Conservation (phyloP, 1,139 yeast species). For the Blastobotrys petasosporus region DNA sequence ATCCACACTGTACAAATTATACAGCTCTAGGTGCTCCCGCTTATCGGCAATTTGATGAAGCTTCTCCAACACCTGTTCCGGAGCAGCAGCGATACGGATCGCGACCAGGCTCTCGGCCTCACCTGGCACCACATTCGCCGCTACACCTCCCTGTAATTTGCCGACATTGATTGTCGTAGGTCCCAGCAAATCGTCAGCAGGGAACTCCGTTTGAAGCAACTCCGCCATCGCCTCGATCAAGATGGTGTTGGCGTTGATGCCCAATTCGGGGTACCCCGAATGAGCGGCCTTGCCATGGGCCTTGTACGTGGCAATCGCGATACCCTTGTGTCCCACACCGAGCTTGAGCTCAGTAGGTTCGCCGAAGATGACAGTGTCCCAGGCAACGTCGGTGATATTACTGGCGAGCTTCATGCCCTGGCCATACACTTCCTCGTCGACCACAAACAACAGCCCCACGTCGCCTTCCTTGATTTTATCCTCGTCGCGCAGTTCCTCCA, state of each 20-base stretch:
- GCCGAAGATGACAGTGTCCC: conserved; percentile 64
- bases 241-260: conserved; percentile 56
- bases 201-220: conserved; percentile 38
- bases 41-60: conserved; percentile 36
- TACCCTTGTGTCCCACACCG: conserved; percentile 68
- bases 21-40: conserved; percentile 27
- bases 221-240: conserved; percentile 47
- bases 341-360: conserved; percentile 69
- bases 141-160: conserved; percentile 50
- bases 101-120: conserved; percentile 46
- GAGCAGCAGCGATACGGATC: conserved; percentile 50
- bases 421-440: conserved; percentile 64
- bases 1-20: conserved; percentile 24
- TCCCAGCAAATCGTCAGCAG: conserved; percentile 50
- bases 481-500: conserved; percentile 39
- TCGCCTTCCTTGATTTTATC: conserved; percentile 47
- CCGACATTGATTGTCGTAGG: conserved; percentile 61
- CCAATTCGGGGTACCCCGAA: conserved; percentile 66
- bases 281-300: conserved; percentile 59
- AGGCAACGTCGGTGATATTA: conserved; percentile 39
- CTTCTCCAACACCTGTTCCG: conserved; percentile 36
- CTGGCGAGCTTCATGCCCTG: conserved; percentile 50
- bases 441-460: conserved; percentile 54
- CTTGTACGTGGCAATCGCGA: conserved; percentile 37
- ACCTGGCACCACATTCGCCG: conserved; percentile 61